Percentiles rank a stretch among this genome's conserved stretches.
phyloP scores from a whole-genome alignment of 2,329 filamentous ascomycete species.

The Hansfordia pulvinata region DNA sequence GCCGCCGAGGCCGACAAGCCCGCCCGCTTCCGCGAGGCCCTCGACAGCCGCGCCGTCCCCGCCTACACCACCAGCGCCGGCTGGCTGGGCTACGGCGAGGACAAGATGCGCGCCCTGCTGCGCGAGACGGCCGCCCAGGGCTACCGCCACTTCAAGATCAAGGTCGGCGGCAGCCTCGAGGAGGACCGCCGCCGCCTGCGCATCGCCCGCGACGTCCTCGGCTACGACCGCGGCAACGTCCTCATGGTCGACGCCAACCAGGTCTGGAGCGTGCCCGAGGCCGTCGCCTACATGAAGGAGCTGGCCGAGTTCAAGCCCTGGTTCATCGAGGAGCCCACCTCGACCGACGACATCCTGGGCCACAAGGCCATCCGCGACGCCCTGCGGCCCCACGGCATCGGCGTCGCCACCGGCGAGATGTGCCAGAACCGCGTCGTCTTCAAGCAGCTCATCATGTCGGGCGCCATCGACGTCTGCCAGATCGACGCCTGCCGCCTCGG shows the following conservation, averaged over 20 bases:
- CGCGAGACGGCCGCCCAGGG: constrained; percentile 62
- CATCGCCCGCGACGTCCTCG: constrained; percentile 69
- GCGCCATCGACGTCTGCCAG: constrained; percentile 78
- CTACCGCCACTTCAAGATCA: constrained; percentile 82
- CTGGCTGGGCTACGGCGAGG: constrained; percentile 83
- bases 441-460: constrained; percentile 74
- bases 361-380: constrained; percentile 78
- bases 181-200: constrained; percentile 56
- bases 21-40: constrained; percentile 58
- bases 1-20: constrained; percentile 54
- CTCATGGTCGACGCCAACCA: constrained; percentile 94
- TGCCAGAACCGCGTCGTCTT: constrained; percentile 90
- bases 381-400: constrained; percentile 59
- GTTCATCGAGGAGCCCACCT: constrained; percentile 93
- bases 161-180: constrained; percentile 64
- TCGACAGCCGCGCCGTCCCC: constrained; percentile 62
- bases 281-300: constrained; percentile 74
- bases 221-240: constrained; percentile 69
- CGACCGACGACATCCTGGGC: constrained; percentile 77
- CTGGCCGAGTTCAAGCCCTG: constrained; percentile 75
- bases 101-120: constrained; percentile 68
- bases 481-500: constrained; percentile 84
- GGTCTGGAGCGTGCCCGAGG: constrained; percentile 82
- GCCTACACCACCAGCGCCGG: constrained; percentile 85
- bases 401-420: constrained; percentile 88